Evolutionary conservation across 2,329 filamentous ascomycete genomes (phyloP), one percentile per base, ranked within the genome.

Genomic region (Monilinia laxa): DNA sequence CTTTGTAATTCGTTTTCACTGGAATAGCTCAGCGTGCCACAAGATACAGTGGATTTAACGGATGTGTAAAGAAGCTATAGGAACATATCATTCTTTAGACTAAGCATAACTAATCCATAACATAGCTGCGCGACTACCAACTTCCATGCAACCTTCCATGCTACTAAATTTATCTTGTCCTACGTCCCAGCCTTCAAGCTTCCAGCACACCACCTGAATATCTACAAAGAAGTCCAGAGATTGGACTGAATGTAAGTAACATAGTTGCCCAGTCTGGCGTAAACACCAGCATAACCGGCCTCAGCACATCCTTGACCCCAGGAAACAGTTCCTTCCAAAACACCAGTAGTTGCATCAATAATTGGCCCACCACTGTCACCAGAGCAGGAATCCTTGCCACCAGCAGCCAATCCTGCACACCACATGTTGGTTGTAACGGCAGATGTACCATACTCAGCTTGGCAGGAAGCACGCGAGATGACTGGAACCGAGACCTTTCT

Each of bases 341-440:
- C 67, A 14, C 60, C 58, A 47, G 69, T 72, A 20, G 51, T n/a
- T 14, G 69, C 59, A 68, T 71, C 67, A 47, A 70, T 55, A 23
- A 73, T 71, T 60, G 71, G 71, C 63, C 70, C 69, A 67, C 71
- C 71, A 53, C 64, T 68, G 59, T 73, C 71, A 40, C 66, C 64
- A 20, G 69, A 67, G 66, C 71, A 73, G 23, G 68, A 67, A 45
- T 70, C 71, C 42, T 72, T 72, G 40, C 71, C 71, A 57, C 68
- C 70, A 38, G 58, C 69, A 57, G 63, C 62, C 18, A 68, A 31
- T 51, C 69, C 71, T 38, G 71, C 71, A 58, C 71, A 73, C 40
- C 71, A 62, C 70, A 70, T 68, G 62, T 68, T 69, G 64, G 66
- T 62, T n/a, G 70, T 67, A 49, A 69, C 49, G 18, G 65, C 4